A percentile compares a stretch with the other conserved stretches of the same genome.
These are phyloP conservation scores for Moesziomyces parantarcticus DNA, from an alignment of 1,284 basidiomycete species.

Conservation along the genomic window DNA sequence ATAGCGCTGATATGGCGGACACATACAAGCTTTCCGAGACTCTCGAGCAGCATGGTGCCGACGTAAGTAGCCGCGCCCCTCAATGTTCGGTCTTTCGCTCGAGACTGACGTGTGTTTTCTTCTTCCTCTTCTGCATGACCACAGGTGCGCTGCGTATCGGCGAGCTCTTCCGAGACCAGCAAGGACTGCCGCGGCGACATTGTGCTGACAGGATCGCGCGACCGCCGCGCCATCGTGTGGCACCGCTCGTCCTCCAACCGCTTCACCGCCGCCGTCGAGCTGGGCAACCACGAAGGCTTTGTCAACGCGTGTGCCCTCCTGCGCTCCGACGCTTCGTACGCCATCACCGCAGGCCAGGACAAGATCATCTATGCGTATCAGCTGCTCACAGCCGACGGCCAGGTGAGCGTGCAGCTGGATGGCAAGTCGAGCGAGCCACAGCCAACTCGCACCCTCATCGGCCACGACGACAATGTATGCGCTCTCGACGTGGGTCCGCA, in stretches of 20 bases:
- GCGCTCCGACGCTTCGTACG: slow-evolving; percentile 21
- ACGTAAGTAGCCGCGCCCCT: slow-evolving; percentile 31
- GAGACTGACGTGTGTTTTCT: too few species aligned
- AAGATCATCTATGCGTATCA: slow-evolving; percentile 60
- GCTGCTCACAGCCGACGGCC: slow-evolving; percentile 28
- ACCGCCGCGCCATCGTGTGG: slow-evolving; percentile 51
- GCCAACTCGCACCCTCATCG: slow-evolving; percentile 69
- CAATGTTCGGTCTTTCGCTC: too few species aligned
- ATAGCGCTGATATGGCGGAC: slow-evolving; percentile 9
- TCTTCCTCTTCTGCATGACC: too few species aligned
- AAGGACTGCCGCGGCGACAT: slow-evolving; percentile 38
- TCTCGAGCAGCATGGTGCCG: slow-evolving; percentile 54
- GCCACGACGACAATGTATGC: slow-evolving; percentile 92
- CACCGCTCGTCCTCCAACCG: slow-evolving; percentile 37
- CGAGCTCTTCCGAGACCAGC: slow-evolving; percentile 22
- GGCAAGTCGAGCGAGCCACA: slow-evolving; percentile 28
- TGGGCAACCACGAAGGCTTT: slow-evolving; percentile 59
- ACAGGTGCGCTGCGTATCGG: slow-evolving; percentile 53
- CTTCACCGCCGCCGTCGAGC: slow-evolving; percentile 34
- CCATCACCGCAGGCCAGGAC: slow-evolving; percentile 63
- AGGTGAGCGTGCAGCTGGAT: slow-evolving; percentile 26
- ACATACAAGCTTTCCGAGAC: slow-evolving; percentile 52
- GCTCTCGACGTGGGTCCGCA: slow-evolving; percentile 73
- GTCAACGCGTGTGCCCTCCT: slow-evolving; percentile 57
- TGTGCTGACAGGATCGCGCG: slow-evolving; percentile 57